phyloP scores from a whole-genome alignment of 2,329 filamentous ascomycete species.

The Allantophomopsis lycopodina region DNA sequence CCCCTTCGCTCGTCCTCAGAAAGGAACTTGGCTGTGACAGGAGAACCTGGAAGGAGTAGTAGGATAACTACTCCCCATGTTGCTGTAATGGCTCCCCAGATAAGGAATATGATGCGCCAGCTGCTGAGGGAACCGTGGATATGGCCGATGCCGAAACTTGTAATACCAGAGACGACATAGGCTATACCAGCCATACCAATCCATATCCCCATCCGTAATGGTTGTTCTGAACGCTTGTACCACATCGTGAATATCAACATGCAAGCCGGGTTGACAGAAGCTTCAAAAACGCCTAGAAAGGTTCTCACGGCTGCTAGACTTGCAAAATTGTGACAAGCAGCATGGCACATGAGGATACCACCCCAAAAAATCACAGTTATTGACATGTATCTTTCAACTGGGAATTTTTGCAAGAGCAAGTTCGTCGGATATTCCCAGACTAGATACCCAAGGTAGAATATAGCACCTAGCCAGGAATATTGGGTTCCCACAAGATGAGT shows the following conservation, averaged over 20 bases:
- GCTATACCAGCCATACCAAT: conserved; percentile 8
- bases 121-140: conserved; percentile 4
- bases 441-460: conserved; percentile 16
- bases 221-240: conserved; percentile 17
- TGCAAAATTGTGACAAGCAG: conserved; percentile 5
- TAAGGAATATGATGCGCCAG: conserved; percentile 7
- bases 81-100: conserved; percentile 5
- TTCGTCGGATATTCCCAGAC: conserved; percentile 16
- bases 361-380: conserved; percentile 1
- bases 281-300: conserved; percentile 10
- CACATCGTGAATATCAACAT: conserved; percentile 18
- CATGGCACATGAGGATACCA: conserved; percentile 2
- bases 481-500: conserved; percentile 31
- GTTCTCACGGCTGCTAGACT: conserved; percentile 8
- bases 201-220: conserved; percentile 14
- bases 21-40: conserved; percentile 32
- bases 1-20: conserved; percentile 34
- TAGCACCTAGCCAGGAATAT: conserved; percentile 26
- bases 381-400: conserved; percentile 17
- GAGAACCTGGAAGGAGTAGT: conserved; percentile 21
- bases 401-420: conserved; percentile 15
- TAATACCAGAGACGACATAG: conserved; percentile 9
- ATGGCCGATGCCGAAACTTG: conserved; percentile 12
- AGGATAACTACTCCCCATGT: conserved; percentile 11
- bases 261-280: conserved; percentile 15